Evolutionary conservation across 2,329 filamentous ascomycete genomes (phyloP).

Genomic region (Coniochaeta pulveracea): DNA sequence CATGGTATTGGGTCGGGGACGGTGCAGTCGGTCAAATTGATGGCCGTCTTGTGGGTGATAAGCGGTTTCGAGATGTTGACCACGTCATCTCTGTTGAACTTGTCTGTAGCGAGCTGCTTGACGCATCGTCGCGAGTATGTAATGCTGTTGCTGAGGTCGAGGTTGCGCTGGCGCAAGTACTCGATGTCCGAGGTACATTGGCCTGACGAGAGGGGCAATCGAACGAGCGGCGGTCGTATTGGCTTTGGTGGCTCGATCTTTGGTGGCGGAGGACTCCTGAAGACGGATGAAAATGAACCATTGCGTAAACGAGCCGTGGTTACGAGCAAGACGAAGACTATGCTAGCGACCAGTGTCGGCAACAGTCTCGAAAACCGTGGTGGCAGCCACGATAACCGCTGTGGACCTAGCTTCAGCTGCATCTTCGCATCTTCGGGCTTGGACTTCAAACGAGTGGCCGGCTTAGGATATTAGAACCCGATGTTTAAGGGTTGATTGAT

Average conservation of each 20-base stretch:
- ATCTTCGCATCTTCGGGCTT: conserved; percentile 7
- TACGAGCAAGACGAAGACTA: conserved; percentile 10
- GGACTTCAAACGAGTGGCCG: not conserved
- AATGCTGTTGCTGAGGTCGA: conserved; percentile 27
- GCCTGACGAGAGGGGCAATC: conserved; percentile 1
- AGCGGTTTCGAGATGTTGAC: conserved; percentile 24
- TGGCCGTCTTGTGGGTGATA: conserved; percentile 17
- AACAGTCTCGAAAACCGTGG: conserved; percentile 10
- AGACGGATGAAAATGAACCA: conserved; percentile 5
- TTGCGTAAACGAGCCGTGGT: conserved; percentile 10
- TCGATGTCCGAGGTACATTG: conserved; percentile 9
- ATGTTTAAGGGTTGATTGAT: no score
- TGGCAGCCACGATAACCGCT: conserved; percentile 9
- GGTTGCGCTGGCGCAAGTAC: conserved; percentile 13
- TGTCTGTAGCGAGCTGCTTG: conserved; percentile 20
- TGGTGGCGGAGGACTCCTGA: not conserved
- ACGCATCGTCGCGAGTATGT: conserved; percentile 33
- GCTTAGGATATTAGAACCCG: not conserved
- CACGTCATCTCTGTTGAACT: conserved; percentile 24
- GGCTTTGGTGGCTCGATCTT: not conserved
- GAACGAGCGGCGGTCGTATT: not conserved
- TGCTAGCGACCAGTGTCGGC: conserved; percentile 9
- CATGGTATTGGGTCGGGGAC: conserved; percentile 17
- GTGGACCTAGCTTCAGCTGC: conserved; percentile 9
- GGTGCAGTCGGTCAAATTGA: conserved; percentile 20